Percentiles rank a stretch among this genome's conserved stretches.
These are phyloP conservation scores for Chlamydomonas sp. DNA, from an alignment of 139 green algal genomes.

Conservation along the genomic window DNA sequence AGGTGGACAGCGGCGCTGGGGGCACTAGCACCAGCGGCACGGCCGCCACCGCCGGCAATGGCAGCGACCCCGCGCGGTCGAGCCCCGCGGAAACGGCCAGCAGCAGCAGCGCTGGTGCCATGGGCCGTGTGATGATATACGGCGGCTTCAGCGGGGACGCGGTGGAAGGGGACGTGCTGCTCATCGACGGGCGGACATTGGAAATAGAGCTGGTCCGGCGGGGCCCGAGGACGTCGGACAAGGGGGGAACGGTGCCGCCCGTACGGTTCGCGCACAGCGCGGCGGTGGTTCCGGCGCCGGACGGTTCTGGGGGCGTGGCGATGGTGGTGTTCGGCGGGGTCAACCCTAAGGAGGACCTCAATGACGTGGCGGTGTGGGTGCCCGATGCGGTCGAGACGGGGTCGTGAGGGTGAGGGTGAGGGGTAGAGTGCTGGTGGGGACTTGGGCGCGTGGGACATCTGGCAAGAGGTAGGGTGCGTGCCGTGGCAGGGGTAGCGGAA, in stretches of 20 bases:
- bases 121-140: slow-evolving; percentile 26
- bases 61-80: no score
- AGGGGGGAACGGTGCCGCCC: slow-evolving; percentile 28
- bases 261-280: slow-evolving; percentile 58
- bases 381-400: no score
- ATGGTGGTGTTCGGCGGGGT: slow-evolving; percentile 73
- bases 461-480: no score
- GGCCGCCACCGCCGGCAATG: background rate
- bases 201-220: slow-evolving; percentile 54
- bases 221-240: slow-evolving; percentile 41
- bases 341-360: slow-evolving; percentile 62
- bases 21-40: background rate
- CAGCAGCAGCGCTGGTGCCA: background rate
- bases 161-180: slow-evolving; percentile 63
- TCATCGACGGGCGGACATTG: slow-evolving; percentile 45
- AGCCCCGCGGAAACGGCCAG: background rate
- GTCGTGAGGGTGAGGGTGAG: background rate
- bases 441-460: no score
- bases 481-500: no score
- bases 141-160: slow-evolving; percentile 51
- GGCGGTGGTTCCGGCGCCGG: slow-evolving; percentile 17
- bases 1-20: background rate
- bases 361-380: slow-evolving; percentile 59
- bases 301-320: background rate
- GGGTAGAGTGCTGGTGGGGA: background rate